Conservation (phyloP, 2,329 filamentous ascomycete species). For the Diaporthe amygdali region DNA sequence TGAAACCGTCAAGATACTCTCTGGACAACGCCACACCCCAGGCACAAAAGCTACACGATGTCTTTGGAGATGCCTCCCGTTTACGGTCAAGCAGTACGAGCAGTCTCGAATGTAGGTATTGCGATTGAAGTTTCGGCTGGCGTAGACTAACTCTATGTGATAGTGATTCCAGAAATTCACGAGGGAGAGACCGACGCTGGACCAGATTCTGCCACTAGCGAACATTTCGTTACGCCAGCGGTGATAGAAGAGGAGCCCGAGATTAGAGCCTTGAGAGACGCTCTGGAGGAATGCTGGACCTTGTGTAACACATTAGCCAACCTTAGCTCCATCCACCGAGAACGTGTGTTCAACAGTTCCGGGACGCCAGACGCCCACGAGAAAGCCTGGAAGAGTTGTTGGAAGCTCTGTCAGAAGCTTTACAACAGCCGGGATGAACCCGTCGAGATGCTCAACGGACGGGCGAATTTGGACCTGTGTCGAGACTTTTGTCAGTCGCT, state of each 20-base stretch:
- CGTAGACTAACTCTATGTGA: slow-evolving; percentile 33
- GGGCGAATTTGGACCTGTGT: slow-evolving; percentile 82
- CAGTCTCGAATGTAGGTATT: slow-evolving; percentile 76
- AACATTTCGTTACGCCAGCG: slow-evolving; percentile 46
- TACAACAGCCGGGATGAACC: slow-evolving; percentile 82
- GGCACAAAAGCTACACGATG: slow-evolving; percentile 81
- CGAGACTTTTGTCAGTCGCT: slow-evolving; percentile 90
- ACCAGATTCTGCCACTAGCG: slow-evolving; percentile 58
- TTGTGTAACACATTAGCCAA: slow-evolving; percentile 89
- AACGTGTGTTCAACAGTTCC: slow-evolving; percentile 77
- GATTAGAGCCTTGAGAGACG: slow-evolving; percentile 71
- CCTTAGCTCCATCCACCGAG: slow-evolving; percentile 82
- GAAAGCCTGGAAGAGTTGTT: slow-evolving; percentile 91
- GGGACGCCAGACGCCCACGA: slow-evolving; percentile 80
- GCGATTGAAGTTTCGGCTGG: not conserved
- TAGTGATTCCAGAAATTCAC: slow-evolving; percentile 56
- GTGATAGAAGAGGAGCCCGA: slow-evolving; percentile 56
- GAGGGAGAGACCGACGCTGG: slow-evolving; percentile 59
- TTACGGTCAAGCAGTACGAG: slow-evolving; percentile 71
- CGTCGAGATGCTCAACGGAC: slow-evolving; percentile 68
- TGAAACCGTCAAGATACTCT: slow-evolving; percentile 70
- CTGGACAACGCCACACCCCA: slow-evolving; percentile 76
- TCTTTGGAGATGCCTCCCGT: slow-evolving; percentile 61
- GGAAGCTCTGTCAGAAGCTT: slow-evolving; percentile 88
- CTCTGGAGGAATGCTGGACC: slow-evolving; percentile 89